Evolutionary conservation across 2,329 filamentous ascomycete species (phyloP), one percentile per base, ranked within the genome.

Genomic region (Pseudophaeomoniella oleicola): DNA sequence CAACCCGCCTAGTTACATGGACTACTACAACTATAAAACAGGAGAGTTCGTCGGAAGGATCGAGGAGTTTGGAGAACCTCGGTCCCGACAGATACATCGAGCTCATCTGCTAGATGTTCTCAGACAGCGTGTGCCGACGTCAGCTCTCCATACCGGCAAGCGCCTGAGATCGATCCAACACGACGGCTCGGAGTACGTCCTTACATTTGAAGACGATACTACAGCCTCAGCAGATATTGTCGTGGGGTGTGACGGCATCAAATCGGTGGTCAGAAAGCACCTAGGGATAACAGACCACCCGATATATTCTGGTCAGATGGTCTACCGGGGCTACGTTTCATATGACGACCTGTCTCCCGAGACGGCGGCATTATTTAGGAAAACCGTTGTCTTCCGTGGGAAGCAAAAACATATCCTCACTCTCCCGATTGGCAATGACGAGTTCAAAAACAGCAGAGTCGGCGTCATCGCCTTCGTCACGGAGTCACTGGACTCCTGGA

Each of bases 381-480:
- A 47, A 37, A 55, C 52, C 3, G 51, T 56, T 19, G 56, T 57
- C 37, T 58, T 57, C 44, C 54, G 22, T 43, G 22, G 22, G 9
- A 27, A 27, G n/a, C 22, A 45, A 30, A 39, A 49, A 11, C 55
- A 58, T 32, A 44, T 58, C n/a, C 41, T 58, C 17, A 52, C 53
- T 15, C 43, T 58, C n/a, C 55, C 55, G 4, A 57, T 58, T 33
- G 55, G 56, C 2, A 58, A 58, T 32, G 38, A 50, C 13, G 52
- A 55, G 32, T 52, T 50, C 3, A 36, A 47, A 4, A 53, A 48
- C 3, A 47, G 52, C 32, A 46, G 53, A 12, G 53, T 54, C 2
- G 55, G 48, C 1, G 40, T 58, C 5, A 57, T 58, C 36, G 55
- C 50, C 3, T 58, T 58, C 31, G 57, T 58, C 54, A 52, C 53